Evolutionary conservation across 2,329 filamentous ascomycete genomes (phyloP), one percentile per base, ranked within the genome.

Genomic region (Calonectria montana): DNA sequence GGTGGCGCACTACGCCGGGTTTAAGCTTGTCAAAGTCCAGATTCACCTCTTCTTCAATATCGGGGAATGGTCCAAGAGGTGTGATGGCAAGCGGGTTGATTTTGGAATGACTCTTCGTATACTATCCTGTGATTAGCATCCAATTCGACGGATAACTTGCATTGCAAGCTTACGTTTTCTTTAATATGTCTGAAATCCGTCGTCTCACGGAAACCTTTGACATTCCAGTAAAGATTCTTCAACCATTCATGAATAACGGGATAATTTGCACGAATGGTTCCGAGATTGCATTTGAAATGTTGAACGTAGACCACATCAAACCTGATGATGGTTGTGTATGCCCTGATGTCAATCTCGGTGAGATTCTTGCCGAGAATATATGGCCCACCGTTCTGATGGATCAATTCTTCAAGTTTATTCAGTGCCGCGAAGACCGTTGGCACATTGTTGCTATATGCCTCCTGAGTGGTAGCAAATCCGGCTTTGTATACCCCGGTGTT

Each of bases 271-370:
- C 91, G 84, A 67, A 93, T 90, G 78, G 89, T 91, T 77, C 88
- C 90, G 25, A 92, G 80, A 74, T 93, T 93, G 77, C 91, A 92
- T 76, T 88, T 87, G 81, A 93, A 93, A 67, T 92, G 89, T 75
- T 91, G 89, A 41, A 92, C 87, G 75, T 94, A 94, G 3, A 92
- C 91, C 1, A 88, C 84, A 74, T 95, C 93, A 77, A 94, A 94
- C 4, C 92, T 88, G 25, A 89, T 83, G 48, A 93, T 87, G 0
- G 92, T 94, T 1, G 91, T 88, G 79, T 88, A 94, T 23, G 94
- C 85, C 10, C 92, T 85, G 55, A 94, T 88, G 78, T 94, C 93
- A 0, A 91, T 89, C 80, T 94, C 93, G 0, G 92, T 94, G 67
- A 94, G 83, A 43, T 87, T 76, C 10, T 89, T 82, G 2, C 93